These are phyloP conservation scores for Penicillium odoratum DNA, from an alignment of 495 filamentous ascomycete species.

Conservation along the genomic window DNA sequence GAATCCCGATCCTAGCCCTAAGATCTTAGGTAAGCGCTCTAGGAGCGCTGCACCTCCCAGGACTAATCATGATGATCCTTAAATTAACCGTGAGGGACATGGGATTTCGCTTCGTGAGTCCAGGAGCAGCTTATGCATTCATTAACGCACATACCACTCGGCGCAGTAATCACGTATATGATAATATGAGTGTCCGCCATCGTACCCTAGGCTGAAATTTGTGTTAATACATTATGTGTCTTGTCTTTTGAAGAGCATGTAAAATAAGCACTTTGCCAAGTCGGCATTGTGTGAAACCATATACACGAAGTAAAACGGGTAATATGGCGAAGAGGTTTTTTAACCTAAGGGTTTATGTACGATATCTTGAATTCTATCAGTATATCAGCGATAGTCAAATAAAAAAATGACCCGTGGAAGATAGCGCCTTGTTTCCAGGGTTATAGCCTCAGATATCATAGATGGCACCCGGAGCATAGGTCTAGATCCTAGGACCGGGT, in stretches of 20 bases:
- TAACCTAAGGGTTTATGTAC: too few species aligned
- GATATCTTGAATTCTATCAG: neutral
- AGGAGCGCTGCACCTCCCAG: slow-evolving; percentile 1
- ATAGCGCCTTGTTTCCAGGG: neutral
- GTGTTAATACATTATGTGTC: too few species aligned
- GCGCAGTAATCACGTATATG: neutral
- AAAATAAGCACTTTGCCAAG: too few species aligned
- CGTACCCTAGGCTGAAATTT: too few species aligned
- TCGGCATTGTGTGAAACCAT: too few species aligned
- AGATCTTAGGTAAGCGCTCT: neutral
- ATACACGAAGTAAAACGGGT: too few species aligned
- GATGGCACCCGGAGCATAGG: neutral
- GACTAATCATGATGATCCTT: neutral
- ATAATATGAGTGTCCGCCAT: neutral
- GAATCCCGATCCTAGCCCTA: neutral
- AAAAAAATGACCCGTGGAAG: neutral
- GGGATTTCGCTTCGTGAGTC: neutral
- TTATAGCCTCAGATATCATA: neutral
- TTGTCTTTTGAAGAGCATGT: too few species aligned
- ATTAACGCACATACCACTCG: neutral
- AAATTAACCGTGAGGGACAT: neutral
- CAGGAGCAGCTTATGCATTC: neutral
- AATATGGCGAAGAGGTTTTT: too few species aligned
- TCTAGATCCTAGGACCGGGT: neutral
- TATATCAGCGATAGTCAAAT: neutral